A percentile compares a stretch with the other conserved stretches of the same genome.
phyloP scores from a whole-genome alignment of 2,329 filamentous ascomycete species.

The Bretziella fagacearum region DNA sequence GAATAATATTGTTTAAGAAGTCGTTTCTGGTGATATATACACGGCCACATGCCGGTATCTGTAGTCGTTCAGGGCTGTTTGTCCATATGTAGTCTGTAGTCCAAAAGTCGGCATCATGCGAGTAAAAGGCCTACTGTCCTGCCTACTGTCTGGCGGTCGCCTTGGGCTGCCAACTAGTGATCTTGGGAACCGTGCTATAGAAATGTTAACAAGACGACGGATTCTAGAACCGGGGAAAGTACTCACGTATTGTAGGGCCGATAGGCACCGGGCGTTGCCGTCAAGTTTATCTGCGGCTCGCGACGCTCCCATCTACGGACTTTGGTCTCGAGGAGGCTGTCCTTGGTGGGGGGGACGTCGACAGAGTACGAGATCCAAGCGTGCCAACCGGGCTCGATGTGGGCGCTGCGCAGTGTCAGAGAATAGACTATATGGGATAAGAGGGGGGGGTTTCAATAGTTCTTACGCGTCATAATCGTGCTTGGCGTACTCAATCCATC shows the following conservation, averaged over 20 bases:
- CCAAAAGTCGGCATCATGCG: too few species aligned
- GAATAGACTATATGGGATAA: neutral
- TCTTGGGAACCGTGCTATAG: slow-evolving; percentile 35
- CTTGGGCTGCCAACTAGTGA: slow-evolving; percentile 34
- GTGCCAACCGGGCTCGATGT: slow-evolving; percentile 95
- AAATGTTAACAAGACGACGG: slow-evolving; percentile 1
- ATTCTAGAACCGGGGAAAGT: neutral
- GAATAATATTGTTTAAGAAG: too few species aligned
- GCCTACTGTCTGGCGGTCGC: slow-evolving; percentile 17
- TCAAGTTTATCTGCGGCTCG: slow-evolving; percentile 56
- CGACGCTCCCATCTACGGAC: slow-evolving; percentile 60
- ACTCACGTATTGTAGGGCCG: slow-evolving; percentile 92
- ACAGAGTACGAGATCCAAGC: slow-evolving; percentile 92
- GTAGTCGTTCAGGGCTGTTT: too few species aligned
- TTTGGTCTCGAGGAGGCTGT: slow-evolving; percentile 51
- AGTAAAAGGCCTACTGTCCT: too few species aligned
- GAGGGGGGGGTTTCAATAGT: neutral
- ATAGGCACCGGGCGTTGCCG: slow-evolving; percentile 61
- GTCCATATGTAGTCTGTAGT: too few species aligned
- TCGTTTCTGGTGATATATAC: too few species aligned
- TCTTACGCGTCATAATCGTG: slow-evolving; percentile 53
- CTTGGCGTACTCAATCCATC: slow-evolving; percentile 95
- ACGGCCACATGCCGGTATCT: too few species aligned
- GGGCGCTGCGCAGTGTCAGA: slow-evolving; percentile 26
- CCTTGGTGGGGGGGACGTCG: slow-evolving; percentile 66